Evolutionary conservation across 306 rosid genomes (phyloP).

Genomic region (Gynostemma pentaphyllum): DNA sequence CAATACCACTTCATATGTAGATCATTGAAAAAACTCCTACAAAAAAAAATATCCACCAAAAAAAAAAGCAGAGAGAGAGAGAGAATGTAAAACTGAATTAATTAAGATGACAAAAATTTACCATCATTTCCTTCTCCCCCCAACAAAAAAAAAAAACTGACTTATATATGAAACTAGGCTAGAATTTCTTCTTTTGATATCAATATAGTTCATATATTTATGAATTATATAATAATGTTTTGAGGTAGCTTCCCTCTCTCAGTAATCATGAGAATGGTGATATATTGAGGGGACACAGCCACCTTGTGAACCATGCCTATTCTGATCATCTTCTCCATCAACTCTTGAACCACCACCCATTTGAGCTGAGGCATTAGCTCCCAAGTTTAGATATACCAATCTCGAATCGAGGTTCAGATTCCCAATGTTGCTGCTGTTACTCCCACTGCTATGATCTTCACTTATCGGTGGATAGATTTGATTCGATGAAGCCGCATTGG

Average conservation of each 20-base stretch:
- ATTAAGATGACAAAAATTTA: no score
- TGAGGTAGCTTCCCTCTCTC: slow-evolving; percentile 7
- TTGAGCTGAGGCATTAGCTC: slow-evolving; percentile 40
- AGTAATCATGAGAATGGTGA: slow-evolving; percentile 61
- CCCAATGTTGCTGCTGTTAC: slow-evolving; percentile 51
- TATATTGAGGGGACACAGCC: slow-evolving; percentile 41
- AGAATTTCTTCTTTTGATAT: not conserved
- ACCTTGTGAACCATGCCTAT: slow-evolving; percentile 30
- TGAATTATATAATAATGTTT: not conserved
- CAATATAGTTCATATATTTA: not conserved
- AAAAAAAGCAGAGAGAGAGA: not conserved
- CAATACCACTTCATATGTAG: not conserved
- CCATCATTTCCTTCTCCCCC: no score
- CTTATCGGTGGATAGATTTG: slow-evolving; percentile 45
- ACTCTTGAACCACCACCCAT: slow-evolving; percentile 43
- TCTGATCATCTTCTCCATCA: slow-evolving; percentile 40
- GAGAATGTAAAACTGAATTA: not conserved
- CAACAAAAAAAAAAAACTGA: not conserved
- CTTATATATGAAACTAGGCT: no score
- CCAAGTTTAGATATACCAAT: slow-evolving; percentile 85
- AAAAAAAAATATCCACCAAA: not conserved
- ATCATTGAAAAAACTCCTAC: slow-evolving; percentile 1
- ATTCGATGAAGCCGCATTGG: slow-evolving; percentile 35
- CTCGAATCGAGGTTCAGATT: slow-evolving; percentile 69
- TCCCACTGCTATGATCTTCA: slow-evolving; percentile 39